phyloP scores from a whole-genome alignment of 305 asterid species.

The Solanum hybrid region DNA sequence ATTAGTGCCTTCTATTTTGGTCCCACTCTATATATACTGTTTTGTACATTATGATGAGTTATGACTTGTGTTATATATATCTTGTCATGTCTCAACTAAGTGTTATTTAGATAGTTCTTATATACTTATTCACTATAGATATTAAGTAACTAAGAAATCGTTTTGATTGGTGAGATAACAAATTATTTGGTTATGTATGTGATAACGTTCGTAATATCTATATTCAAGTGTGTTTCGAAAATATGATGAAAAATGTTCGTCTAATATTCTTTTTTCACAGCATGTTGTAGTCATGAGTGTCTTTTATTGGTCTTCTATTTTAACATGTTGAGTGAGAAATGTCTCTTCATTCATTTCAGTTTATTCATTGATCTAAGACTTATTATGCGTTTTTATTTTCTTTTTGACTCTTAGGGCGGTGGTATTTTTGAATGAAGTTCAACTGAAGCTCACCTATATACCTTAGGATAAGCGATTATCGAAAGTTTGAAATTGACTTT shows the following conservation, averaged over 20 bases:
- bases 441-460: neutral
- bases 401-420: neutral
- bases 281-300: neutral
- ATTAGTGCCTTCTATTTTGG: neutral
- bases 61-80: neutral
- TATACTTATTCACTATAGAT: neutral
- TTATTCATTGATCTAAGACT: neutral
- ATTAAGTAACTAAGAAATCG: neutral
- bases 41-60: neutral
- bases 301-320: neutral
- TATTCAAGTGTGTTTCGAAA: rapidly evolving
- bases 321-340: neutral
- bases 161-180: neutral
- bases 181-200: neutral
- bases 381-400: neutral
- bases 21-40: neutral
- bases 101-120: neutral
- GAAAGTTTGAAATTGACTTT: neutral
- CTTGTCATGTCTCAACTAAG: neutral
- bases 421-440: neutral
- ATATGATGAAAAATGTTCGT: too few relatives aligned
- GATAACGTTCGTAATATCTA: neutral
- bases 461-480: neutral
- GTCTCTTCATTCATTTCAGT: neutral
- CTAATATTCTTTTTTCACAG: too few relatives aligned